Evolutionary conservation across 306 rosid species (phyloP), one percentile per base, ranked within the genome.

Genomic region (Begonia masoniana): DNA sequence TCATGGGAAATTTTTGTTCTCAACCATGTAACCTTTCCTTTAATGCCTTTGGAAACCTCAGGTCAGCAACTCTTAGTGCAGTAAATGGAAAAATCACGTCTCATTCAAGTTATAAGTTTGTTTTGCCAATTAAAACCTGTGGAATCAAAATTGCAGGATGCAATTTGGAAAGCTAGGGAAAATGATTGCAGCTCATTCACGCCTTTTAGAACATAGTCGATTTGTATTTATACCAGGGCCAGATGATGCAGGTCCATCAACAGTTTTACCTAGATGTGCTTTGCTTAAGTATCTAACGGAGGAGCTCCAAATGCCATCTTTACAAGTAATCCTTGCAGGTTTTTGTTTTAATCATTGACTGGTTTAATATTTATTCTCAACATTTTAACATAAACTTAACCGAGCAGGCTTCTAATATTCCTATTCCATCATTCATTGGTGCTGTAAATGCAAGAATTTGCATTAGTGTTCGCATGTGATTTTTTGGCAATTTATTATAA

Each of bases 271-370:
- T 17, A 76, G 85, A 69, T 73, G 83, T 73, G 70, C 84, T 61
- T 71, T 85, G 58, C 97, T 94, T 14, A 83, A 81, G 66, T 83
- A 78, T 75, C 71, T 91, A 63, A 83, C 78, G 0, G 94, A 83
- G 57, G 96, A 91, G 79, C 88, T 91, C 50, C 85, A 62, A 77
- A 83, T 71, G 92, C 81, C 68, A 83, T 86, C 69, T 91, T 91
- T 76, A 69, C 82, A 47, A 91, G 94, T 68, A 86, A 91, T 57
- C 99, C 94, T 31, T 91, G 99, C 82, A 91, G 99, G 96, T 85
- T 69, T 45, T 43, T 31, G 13, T 56, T 68, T 58, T 12, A 26
- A 47, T 70, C 56, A 43, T 19, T 41, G 51, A 43, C 49, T 51
- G 55, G 49, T 63, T 57, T 15, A 57, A 31, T 42, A 23, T 60